Conservation (phyloP, 345 rosid genomes). For the Hibiscus syriacus region DNA sequence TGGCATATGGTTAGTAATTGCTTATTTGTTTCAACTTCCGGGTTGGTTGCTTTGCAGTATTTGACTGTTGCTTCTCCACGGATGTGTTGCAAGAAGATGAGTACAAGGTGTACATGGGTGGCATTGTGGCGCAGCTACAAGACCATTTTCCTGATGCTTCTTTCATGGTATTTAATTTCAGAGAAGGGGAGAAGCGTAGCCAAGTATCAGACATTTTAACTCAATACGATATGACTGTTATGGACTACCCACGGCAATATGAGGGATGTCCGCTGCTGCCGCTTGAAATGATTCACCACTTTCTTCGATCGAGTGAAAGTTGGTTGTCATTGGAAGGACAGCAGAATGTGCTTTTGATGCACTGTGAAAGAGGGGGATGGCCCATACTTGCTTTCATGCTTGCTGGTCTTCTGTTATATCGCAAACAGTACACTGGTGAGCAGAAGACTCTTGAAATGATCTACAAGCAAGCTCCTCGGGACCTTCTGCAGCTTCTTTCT, state of each 20-base stretch:
- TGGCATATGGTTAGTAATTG: neutral
- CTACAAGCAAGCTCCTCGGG: conserved; percentile 95
- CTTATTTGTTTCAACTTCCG: neutral
- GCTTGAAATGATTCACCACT: conserved; percentile 91
- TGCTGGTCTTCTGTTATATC: conserved; percentile 78
- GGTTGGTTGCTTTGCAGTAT: conserved; percentile 46
- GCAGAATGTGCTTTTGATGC: conserved; percentile 88
- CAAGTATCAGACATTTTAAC: conserved; percentile 79
- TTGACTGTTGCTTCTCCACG: conserved; percentile 96
- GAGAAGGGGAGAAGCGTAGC: conserved; percentile 92
- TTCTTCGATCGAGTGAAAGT: conserved; percentile 87
- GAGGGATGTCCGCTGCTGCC: conserved; percentile 90
- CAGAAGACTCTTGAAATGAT: conserved; percentile 97
- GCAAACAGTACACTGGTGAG: conserved; percentile 86
- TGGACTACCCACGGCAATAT: conserved; percentile 95
- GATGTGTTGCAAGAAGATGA: conserved; percentile 90
- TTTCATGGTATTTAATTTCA: conserved; percentile 95
- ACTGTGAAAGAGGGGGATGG: conserved; percentile 97
- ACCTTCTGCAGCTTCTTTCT: conserved; percentile 74
- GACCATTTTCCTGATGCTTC: conserved; percentile 92
- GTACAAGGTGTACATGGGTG: conserved; percentile 84
- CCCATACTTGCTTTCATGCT: conserved; percentile 96
- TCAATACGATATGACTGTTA: conserved; percentile 88
- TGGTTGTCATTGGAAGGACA: conserved; percentile 92
- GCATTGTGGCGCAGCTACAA: conserved; percentile 92